Evolutionary conservation across 805 yeast genomes (phyloP).

Genomic region (Candida cerambycidarum): DNA sequence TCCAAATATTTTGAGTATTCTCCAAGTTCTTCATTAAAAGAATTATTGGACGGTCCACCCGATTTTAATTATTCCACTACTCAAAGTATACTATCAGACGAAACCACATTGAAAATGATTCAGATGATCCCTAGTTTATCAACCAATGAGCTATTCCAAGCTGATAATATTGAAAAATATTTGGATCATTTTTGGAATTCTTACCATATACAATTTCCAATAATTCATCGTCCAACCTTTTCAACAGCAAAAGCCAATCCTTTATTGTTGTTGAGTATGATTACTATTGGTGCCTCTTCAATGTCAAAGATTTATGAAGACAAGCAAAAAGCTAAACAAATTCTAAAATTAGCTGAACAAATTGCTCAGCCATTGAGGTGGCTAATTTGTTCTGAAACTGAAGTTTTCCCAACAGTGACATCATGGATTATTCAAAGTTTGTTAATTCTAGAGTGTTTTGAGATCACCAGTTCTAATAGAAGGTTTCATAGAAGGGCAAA

Average conservation of each 20-base stretch:
- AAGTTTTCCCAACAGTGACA: slow-evolving; percentile 68
- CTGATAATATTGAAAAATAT: slow-evolving; percentile 7
- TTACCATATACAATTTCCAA: slow-evolving; percentile 55
- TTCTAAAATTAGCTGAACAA: slow-evolving; percentile 37
- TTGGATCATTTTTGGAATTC: slow-evolving; percentile 47
- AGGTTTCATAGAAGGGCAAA: slow-evolving; percentile 72
- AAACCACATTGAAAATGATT: slow-evolving; percentile 3
- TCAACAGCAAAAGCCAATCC: slow-evolving; percentile 45
- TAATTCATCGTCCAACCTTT: slow-evolving; percentile 59
- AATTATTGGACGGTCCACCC: slow-evolving; percentile 12
- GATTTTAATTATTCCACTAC: slow-evolving; percentile 10
- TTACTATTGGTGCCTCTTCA: slow-evolving; percentile 50
- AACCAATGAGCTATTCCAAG: not conserved
- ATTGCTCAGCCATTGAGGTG: slow-evolving; percentile 62
- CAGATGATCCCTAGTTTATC: slow-evolving; percentile 6
- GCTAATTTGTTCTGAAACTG: slow-evolving; percentile 61
- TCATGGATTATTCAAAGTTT: slow-evolving; percentile 72
- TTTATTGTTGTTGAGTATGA: slow-evolving; percentile 51
- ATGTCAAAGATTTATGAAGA: slow-evolving; percentile 18
- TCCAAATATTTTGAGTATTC: slow-evolving; percentile 11
- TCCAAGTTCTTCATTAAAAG: slow-evolving; percentile 13
- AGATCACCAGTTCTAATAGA: slow-evolving; percentile 63
- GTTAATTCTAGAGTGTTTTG: slow-evolving; percentile 68
- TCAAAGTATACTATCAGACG: slow-evolving; percentile 8
- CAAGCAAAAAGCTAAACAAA: slow-evolving; percentile 12